Percentiles rank a stretch among this genome's conserved stretches.
These are phyloP conservation scores for Hypoxylon sp. DNA, from an alignment of 2,329 filamentous ascomycete genomes.

Conservation along the genomic window DNA sequence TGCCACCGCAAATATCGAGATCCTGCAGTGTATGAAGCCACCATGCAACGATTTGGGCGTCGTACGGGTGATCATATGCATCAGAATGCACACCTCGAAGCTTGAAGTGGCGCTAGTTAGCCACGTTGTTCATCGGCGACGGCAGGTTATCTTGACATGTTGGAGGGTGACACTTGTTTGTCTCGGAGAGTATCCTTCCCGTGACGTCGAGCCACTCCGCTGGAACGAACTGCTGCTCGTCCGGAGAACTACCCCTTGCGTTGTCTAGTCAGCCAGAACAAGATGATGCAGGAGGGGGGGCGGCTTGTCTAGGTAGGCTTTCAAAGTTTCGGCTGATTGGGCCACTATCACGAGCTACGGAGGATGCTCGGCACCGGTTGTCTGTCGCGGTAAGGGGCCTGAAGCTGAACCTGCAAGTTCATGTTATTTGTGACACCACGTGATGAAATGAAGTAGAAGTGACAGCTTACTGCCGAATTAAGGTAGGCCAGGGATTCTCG, in stretches of 20 bases:
- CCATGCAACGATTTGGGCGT: not conserved
- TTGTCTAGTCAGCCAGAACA: not conserved
- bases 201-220: constrained; percentile 9
- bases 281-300: not conserved
- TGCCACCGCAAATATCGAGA: not conserved
- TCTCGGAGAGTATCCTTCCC: constrained; percentile 18
- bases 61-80: not conserved
- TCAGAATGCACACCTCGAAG: not conserved
- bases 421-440: not conserved
- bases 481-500: not conserved
- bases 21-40: constrained; percentile 2
- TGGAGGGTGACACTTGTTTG: constrained; percentile 17
- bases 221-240: not conserved
- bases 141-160: constrained; percentile 3
- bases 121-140: constrained; percentile 17
- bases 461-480: not conserved
- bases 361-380: not conserved
- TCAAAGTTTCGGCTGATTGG: not conserved
- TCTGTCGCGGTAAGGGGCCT: not conserved
- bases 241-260: not conserved
- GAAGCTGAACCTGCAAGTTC: not conserved
- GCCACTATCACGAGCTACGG: not conserved
- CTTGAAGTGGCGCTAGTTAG: not conserved
- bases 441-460: not conserved
- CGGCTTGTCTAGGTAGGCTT: not conserved